These are phyloP conservation scores for Aspergillus sp. DNA, from an alignment of 2,329 filamentous ascomycete genomes.

Conservation along the genomic window DNA sequence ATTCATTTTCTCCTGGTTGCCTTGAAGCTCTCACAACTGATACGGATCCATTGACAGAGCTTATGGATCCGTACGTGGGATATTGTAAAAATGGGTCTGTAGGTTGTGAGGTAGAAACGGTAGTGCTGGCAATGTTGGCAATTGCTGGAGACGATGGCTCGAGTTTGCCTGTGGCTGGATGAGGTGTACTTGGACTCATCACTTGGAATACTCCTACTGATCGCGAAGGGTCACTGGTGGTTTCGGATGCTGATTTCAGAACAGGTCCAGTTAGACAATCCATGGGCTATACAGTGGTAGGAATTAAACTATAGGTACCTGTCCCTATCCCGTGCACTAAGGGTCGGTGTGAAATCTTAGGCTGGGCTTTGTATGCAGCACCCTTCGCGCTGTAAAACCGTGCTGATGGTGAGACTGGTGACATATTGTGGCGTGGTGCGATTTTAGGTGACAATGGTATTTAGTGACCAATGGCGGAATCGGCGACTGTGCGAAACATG, in stretches of 20 bases:
- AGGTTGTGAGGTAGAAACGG: constrained; percentile 13
- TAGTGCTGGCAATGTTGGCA: constrained; percentile 19
- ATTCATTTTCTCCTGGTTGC: constrained; percentile 7
- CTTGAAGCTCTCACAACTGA: constrained; percentile 17
- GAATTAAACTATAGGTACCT: constrained; percentile 20
- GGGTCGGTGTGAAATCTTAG: constrained; percentile 31
- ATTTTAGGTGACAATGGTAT: constrained; percentile 27
- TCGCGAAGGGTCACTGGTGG: constrained; percentile 29
- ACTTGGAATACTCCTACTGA: constrained; percentile 28
- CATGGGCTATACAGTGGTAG: constrained; percentile 20
- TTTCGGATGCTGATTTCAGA: constrained; percentile 22
- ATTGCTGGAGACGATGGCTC: constrained; percentile 27
- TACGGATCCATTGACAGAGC: constrained; percentile 19
- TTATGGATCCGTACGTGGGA: constrained; percentile 19
- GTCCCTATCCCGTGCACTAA: constrained; percentile 28
- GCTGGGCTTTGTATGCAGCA: constrained; percentile 24
- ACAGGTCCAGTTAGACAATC: constrained; percentile 19
- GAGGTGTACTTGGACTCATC: constrained; percentile 29
- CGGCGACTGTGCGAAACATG: constrained; percentile 16
- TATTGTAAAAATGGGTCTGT: constrained; percentile 12
- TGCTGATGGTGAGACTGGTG: constrained; percentile 34
- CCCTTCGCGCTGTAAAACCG: constrained; percentile 25
- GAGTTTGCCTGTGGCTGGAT: constrained; percentile 26
- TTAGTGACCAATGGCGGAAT: constrained; percentile 14
- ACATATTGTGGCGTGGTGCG: constrained; percentile 24